Base-by-base conservation (phyloP, 441 rosid genomes). In the Bruguiera hainesii region DNA sequence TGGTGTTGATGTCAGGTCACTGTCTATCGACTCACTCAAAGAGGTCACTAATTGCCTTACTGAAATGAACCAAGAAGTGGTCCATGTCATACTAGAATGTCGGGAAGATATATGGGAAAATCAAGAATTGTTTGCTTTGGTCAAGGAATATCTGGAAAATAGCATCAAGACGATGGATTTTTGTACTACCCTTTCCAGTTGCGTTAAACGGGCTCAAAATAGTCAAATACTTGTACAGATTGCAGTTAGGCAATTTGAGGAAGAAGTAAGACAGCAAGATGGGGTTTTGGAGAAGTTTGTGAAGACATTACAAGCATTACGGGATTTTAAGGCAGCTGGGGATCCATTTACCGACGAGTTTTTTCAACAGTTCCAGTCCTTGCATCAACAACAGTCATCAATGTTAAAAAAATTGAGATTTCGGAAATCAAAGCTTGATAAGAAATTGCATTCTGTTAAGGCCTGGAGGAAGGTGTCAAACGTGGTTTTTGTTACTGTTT, bases 1-100 rank as follows among this genome's bases (percentile, higher is more conserved):
- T 5, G 93, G 93, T 13, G 90, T 86, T 5, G 96, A 80, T 63
- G 89, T 83, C 62, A 85, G 89, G 60, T 86, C 96, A 0, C 77
- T 93, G 13, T 91, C 99, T 3, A 85, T 91, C 18, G 89, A 85
- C 60, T 91, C 98, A 0, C 72, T 94, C 23, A 87, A 78, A 68
- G 98, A 83, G 75, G 84, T 88, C 63, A 91, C 98, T 0, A 82
- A 50, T 10, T 84, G 91, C 68, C 89, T 91, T 31, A 68, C 88
- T 53, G 94, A 88, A 69, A 81, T 94, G 91, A 89, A 91, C 67
- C 98, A 94, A 68, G 94, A 91, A 58, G 98, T 91, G 2, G 98
- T 86, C 53, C 84, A 80, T 70, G 90, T 94, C 59, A 86, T 91
- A 49, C 69, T 94, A 60, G 87, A 86, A 46, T 79, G 91, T 70